These are phyloP conservation scores for Austroboletus novae-zelandiae DNA, from an alignment of 1,284 basidiomycete genomes.

Conservation along the genomic window DNA sequence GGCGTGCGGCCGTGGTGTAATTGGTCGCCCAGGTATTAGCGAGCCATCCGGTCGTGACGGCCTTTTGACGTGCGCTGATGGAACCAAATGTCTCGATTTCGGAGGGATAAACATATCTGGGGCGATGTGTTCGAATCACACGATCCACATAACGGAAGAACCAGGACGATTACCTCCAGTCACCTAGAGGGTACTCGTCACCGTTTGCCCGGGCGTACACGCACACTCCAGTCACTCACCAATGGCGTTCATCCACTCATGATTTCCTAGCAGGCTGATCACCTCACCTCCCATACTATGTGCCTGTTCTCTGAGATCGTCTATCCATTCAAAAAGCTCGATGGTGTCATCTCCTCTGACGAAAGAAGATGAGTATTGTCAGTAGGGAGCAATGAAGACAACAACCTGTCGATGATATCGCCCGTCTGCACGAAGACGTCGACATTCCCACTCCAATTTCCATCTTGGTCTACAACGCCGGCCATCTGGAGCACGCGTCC, in stretches of 20 bases:
- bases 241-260: conserved; percentile 88
- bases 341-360: conserved; percentile 85
- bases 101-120: conserved; percentile 78
- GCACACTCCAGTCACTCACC: conserved; percentile 40
- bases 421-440: conserved; percentile 91
- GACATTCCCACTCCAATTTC: conserved; percentile 74
- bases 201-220: neutral
- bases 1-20: conserved; percentile 79
- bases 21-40: conserved; percentile 84
- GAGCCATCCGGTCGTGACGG: conserved; percentile 74
- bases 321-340: conserved; percentile 79
- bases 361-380: conserved; percentile 4
- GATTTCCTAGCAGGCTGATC: conserved; percentile 83
- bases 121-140: conserved; percentile 2
- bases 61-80: conserved; percentile 64
- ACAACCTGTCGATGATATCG: conserved; percentile 85
- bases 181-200: conserved; percentile 45
- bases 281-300: conserved; percentile 65
- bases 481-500: conserved; percentile 74
- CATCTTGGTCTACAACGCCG: conserved; percentile 63
- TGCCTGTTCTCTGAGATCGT: conserved; percentile 77
- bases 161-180: conserved; percentile 67
- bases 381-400: conserved; percentile 4
- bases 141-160: neutral
- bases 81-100: conserved; percentile 82